Conservation (phyloP, 2,329 filamentous ascomycete species). For the Fusarium praegraminearum region DNA sequence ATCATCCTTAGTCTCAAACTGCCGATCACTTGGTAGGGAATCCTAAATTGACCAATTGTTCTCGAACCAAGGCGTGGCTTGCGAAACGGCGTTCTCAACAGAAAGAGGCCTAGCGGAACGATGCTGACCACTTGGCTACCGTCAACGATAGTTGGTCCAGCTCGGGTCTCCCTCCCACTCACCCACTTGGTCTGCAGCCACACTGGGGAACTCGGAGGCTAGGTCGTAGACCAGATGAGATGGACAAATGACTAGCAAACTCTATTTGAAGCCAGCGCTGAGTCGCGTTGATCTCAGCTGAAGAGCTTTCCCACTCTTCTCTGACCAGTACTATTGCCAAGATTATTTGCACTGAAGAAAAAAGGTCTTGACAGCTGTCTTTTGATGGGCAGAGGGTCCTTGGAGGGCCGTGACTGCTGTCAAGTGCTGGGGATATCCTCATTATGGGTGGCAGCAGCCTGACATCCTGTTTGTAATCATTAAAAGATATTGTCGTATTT, state of each 20-base stretch:
- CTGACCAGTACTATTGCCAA: background rate
- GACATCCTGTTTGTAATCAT: background rate
- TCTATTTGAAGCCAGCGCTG: conserved; percentile 4
- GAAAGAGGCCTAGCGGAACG: background rate
- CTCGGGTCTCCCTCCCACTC: too few relatives aligned
- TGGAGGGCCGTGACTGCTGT: background rate
- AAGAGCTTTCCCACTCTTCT: background rate
- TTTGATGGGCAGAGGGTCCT: background rate
- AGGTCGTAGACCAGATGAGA: background rate
- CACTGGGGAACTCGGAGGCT: background rate
- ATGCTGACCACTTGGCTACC: background rate
- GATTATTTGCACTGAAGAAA: background rate
- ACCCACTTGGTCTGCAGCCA: background rate
- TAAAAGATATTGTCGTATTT: too few relatives aligned
- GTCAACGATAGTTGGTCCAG: background rate
- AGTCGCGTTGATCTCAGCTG: background rate
- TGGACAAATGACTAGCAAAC: conserved; percentile 7
- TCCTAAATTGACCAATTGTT: background rate
- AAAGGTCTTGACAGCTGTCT: background rate
- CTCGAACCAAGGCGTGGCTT: background rate
- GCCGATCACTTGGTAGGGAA: conserved; percentile 7
- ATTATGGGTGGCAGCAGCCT: background rate
- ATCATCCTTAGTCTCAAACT: background rate
- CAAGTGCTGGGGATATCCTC: background rate
- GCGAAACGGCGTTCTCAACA: background rate